Conservation (phyloP, 2,329 filamentous ascomycete species). For the Calonectria montana region DNA sequence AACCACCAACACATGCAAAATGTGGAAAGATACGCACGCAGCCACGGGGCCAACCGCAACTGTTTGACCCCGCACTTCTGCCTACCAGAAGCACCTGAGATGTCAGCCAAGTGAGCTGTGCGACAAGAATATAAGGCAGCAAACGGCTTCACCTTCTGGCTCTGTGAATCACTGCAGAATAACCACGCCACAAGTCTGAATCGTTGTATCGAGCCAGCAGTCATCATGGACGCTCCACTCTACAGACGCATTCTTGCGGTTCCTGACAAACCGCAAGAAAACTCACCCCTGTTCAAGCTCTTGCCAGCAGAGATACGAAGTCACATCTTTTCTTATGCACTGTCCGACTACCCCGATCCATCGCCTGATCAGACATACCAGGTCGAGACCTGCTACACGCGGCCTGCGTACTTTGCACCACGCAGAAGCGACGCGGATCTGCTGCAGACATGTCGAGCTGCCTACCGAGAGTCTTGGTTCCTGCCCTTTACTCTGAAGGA, state of each 20-base stretch:
- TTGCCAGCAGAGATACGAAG: conserved; percentile 62
- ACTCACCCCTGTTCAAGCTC: conserved; percentile 47
- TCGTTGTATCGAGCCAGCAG: not conserved
- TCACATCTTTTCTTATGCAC: conserved; percentile 56
- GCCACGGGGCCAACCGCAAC: no score
- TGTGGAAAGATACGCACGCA: no score
- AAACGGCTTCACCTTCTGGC: no score
- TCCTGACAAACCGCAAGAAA: conserved; percentile 13
- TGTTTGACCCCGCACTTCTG: no score
- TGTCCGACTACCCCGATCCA: conserved; percentile 53
- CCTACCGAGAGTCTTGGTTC: conserved; percentile 57
- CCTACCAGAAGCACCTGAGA: no score
- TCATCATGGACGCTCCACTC: not conserved
- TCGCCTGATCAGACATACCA: conserved; percentile 39
- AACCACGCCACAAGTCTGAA: not conserved
- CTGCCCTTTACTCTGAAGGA: conserved; percentile 53
- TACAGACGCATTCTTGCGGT: conserved; percentile 11
- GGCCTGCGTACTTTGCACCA: conserved; percentile 54
- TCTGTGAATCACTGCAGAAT: no score
- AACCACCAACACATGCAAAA: no score
- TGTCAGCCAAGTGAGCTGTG: no score
- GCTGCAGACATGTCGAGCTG: conserved; percentile 54
- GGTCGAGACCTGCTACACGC: conserved; percentile 49
- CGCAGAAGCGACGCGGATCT: conserved; percentile 51
- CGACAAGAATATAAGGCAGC: no score